Base-by-base conservation (phyloP, 805 yeast species). In the Kazachstania taianensis region DNA sequence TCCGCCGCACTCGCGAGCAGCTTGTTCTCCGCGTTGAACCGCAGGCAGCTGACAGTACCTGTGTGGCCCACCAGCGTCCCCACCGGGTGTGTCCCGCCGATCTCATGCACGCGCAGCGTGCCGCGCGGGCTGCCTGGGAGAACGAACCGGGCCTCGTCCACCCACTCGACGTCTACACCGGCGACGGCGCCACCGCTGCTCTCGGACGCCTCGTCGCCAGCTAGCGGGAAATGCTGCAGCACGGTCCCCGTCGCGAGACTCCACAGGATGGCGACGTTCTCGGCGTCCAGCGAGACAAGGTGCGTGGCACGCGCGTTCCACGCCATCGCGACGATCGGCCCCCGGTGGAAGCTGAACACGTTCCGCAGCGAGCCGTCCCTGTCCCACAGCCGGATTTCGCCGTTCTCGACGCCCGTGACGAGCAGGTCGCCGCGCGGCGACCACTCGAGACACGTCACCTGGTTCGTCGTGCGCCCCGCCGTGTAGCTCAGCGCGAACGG, bases 301-400 rank as follows among this genome's bases (percentile, higher is more conserved):
- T 67, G 67, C 7, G 67, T 62, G 2, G 78, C 75, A 13, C 67
- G 60, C 7, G 61, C 55, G 39, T 73, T 78, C 94, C 94, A 85
- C 36, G 63, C 54, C 4, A 81, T 58, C 2, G 66, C 52, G 7
- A 75, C 48, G 1, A 85, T 66, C 0, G 87, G 73, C 2, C 72
- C 55, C 30, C 65, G 63, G 45, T 76, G 82, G 25, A 69, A 52
- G 18, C 67, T 63, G 46, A 76, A 56, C 1, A 72, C 69, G 34
- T 75, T 78, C 40, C 72, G 64, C 26, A 84, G 61, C 20, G 70
- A 67, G 0, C 94, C 94, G 32, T 74, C 78, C 0, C 72, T 65
- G 8, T 77, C 70, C 94, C 94, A 86, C n/a, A 82, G 63, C 38
- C 89, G 61, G 7, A 86, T 48, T 46, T 81, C 89, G 10, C 95